A percentile compares a stretch with the other conserved stretches of the same genome.
These are phyloP conservation scores for Luffa aegyptiaca DNA, from an alignment of 306 rosid genomes.

Conservation along the genomic window DNA sequence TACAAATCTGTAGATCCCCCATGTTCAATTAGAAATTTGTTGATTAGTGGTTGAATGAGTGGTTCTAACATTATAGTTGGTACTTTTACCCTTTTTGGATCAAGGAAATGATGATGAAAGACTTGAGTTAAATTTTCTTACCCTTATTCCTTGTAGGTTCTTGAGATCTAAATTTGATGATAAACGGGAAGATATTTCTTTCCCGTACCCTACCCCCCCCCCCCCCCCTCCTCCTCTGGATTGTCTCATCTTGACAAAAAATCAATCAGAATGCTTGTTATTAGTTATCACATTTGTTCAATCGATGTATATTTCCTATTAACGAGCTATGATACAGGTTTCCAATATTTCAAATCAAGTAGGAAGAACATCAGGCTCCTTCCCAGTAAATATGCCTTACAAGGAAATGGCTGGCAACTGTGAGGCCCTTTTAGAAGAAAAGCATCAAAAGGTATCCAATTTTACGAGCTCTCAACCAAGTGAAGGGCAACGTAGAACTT, in stretches of 20 bases:
- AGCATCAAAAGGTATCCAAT: slow-evolving; percentile 51
- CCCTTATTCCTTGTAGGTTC: neutral
- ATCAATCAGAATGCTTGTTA: neutral
- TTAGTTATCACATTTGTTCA: neutral
- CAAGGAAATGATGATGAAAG: neutral
- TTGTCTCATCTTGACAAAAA: neutral
- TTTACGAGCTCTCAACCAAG: slow-evolving; percentile 29
- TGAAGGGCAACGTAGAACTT: slow-evolving; percentile 22
- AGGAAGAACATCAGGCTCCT: slow-evolving; percentile 49
- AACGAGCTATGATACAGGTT: slow-evolving; percentile 32
- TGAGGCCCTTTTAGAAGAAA: slow-evolving; percentile 57
- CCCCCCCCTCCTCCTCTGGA: neutral
- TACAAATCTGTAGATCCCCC: neutral
- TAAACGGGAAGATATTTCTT: neutral
- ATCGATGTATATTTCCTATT: neutral
- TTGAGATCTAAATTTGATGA: neutral
- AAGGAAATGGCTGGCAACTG: slow-evolving; percentile 78
- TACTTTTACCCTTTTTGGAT: neutral
- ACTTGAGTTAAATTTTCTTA: neutral
- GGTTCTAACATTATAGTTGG: neutral
- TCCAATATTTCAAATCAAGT: slow-evolving; percentile 45
- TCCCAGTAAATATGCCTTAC: slow-evolving; percentile 50
- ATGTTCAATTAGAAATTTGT: neutral
- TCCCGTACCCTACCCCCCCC: neutral
- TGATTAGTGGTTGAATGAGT: neutral